Evolutionary conservation across 495 filamentous ascomycete genomes (phyloP).

Genomic region (Aspergillus indologenus): DNA sequence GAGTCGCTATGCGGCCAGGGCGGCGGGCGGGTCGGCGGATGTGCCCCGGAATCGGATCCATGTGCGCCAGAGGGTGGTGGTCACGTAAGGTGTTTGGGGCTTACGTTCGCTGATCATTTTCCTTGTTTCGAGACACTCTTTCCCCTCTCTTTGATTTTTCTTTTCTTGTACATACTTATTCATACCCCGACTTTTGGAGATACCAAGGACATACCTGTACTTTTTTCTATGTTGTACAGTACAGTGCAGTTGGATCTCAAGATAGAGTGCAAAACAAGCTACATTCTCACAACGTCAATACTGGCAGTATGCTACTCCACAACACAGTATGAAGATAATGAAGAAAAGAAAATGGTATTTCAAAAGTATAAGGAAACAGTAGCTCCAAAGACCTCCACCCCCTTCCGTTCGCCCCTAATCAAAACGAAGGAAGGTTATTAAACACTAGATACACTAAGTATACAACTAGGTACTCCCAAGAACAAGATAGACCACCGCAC

Average conservation of each 20-base stretch:
- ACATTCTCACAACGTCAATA: too few relatives aligned
- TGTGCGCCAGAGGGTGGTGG: not conserved
- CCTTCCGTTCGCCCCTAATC: not conserved
- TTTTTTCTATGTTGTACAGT: too few relatives aligned
- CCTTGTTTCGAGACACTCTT: not conserved
- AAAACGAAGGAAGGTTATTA: not conserved
- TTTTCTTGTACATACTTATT: too few relatives aligned
- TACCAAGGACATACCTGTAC: too few relatives aligned
- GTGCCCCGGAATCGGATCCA: not conserved
- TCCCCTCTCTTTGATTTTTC: not conserved
- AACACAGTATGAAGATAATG: too few relatives aligned
- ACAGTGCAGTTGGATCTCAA: too few relatives aligned
- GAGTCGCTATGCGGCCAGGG: conserved; percentile 34
- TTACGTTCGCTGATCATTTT: not conserved
- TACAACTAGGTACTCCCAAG: not conserved
- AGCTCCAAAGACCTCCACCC: not conserved
- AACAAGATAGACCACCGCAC: not conserved
- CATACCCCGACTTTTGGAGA: too few relatives aligned
- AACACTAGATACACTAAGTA: not conserved
- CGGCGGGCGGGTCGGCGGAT: conserved; percentile 3
- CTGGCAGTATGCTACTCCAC: not conserved
- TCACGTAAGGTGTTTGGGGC: not conserved
- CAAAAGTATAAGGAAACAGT: not conserved
- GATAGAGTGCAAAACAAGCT: too few relatives aligned
- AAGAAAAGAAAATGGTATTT: not conserved